Evolutionary conservation across 2,329 filamentous ascomycete genomes (phyloP).

Genomic region (Apiospora arundinis): DNA sequence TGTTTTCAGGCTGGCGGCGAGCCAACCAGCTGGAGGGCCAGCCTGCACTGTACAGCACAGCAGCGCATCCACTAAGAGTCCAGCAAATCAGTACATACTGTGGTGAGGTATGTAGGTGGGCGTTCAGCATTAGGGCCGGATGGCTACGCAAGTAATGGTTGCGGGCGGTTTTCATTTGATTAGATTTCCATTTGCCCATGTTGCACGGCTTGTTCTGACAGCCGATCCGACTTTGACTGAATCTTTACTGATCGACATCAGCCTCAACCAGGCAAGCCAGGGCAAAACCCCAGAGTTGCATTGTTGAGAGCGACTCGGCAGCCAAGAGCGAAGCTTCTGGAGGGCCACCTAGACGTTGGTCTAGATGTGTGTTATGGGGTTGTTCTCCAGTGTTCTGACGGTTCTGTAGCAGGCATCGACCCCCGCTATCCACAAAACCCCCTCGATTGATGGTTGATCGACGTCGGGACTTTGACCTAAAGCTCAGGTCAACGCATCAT

Average conservation of each 20-base stretch:
- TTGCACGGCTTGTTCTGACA: constrained; percentile 9
- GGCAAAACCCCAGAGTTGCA: no score
- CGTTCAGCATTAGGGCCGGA: not conserved
- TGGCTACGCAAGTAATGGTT: not conserved
- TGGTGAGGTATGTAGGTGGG: not conserved
- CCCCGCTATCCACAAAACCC: not conserved
- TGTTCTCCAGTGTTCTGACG: not conserved
- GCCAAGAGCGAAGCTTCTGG: no score
- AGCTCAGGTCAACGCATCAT: not conserved
- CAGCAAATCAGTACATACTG: not conserved
- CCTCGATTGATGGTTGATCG: not conserved
- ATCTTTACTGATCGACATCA: not conserved
- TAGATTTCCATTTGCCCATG: not conserved
- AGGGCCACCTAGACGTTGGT: no score
- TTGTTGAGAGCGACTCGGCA: no score
- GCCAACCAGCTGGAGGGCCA: not conserved
- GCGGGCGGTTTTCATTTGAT: not conserved
- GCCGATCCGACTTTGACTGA: not conserved
- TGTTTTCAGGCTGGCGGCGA: not conserved
- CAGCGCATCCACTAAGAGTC: not conserved
- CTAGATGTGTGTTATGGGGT: no score
- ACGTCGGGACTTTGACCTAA: not conserved
- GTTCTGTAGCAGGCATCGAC: not conserved
- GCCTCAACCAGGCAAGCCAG: not conserved
- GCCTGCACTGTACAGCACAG: not conserved